A percentile compares a stretch with the other conserved stretches of the same genome.
These are phyloP conservation scores for Solanum hybrid DNA, from an alignment of 305 asterid genomes.

Conservation along the genomic window DNA sequence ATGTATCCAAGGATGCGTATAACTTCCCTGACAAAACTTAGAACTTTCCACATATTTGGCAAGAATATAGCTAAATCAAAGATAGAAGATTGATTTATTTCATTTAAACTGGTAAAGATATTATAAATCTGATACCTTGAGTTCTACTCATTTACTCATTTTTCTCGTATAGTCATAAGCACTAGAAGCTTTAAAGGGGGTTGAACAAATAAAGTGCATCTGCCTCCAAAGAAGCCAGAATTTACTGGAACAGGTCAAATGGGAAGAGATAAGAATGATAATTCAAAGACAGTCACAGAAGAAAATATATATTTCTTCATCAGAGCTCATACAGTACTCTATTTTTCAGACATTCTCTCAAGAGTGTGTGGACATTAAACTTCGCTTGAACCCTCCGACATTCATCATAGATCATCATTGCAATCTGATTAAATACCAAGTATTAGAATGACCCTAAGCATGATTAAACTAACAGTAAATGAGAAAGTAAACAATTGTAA, in stretches of 20 bases:
- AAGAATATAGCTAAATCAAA: background rate
- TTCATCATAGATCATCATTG: conserved; percentile 67
- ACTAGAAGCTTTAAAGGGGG: background rate
- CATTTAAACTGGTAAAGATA: background rate
- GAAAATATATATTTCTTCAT: conserved; percentile 17
- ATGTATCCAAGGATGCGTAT: background rate
- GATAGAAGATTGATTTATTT: background rate
- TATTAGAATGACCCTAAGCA: conserved; percentile 44
- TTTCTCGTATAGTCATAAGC: background rate
- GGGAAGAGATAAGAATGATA: conserved; percentile 2
- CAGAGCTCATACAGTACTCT: conserved; percentile 12
- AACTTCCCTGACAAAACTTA: background rate
- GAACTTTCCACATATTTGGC: background rate
- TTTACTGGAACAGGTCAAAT: background rate
- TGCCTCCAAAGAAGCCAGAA: background rate
- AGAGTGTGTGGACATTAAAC: conserved; percentile 24
- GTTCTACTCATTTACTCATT: background rate
- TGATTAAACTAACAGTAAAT: conserved; percentile 15
- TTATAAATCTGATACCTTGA: background rate
- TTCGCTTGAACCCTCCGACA: conserved; percentile 39
- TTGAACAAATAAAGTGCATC: background rate
- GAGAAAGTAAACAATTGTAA: conserved; percentile 12
- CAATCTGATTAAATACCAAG: conserved; percentile 71
- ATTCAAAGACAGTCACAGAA: conserved; percentile 12
- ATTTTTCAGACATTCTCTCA: conserved; percentile 6